Conservation (phyloP, 1,284 basidiomycete genomes). For the Earliella scabrosa region DNA sequence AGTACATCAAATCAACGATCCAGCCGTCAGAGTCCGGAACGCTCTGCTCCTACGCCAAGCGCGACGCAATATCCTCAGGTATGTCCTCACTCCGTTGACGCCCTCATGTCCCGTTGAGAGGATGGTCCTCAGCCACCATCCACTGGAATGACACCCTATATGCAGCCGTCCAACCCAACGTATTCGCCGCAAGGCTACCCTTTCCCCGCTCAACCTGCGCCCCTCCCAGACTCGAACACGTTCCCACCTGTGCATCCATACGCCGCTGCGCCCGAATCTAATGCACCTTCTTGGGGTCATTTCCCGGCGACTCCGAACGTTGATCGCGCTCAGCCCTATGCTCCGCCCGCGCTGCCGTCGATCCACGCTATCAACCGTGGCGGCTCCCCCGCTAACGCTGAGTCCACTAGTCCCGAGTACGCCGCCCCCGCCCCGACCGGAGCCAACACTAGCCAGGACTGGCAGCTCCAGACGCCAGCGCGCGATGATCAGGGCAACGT, state of each 20-base stretch:
- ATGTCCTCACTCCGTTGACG: slow-evolving; percentile 14
- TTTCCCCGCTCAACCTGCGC: slow-evolving; percentile 36
- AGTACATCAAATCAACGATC: slow-evolving; percentile 28
- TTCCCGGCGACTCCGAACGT: slow-evolving; percentile 43
- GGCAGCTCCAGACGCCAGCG: slow-evolving; percentile 32
- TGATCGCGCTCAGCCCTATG: slow-evolving; percentile 56
- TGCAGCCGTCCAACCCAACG: slow-evolving; percentile 41
- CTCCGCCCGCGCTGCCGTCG: slow-evolving; percentile 43
- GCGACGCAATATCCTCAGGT: slow-evolving; percentile 31
- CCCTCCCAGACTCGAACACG: slow-evolving; percentile 39
- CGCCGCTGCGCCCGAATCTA: slow-evolving; percentile 26
- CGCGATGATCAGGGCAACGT: slow-evolving; percentile 39
- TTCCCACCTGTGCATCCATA: slow-evolving; percentile 35
- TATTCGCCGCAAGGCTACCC: slow-evolving; percentile 49
- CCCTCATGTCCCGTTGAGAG: slow-evolving; percentile 16
- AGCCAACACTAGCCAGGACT: slow-evolving; percentile 26
- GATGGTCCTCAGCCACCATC: slow-evolving; percentile 28
- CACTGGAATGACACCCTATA: slow-evolving; percentile 40
- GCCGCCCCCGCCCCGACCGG: slow-evolving; percentile 26
- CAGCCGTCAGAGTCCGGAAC: slow-evolving; percentile 29
- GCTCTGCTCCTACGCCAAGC: slow-evolving; percentile 19
- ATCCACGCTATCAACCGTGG: slow-evolving; percentile 25
- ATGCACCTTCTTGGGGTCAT: slow-evolving; percentile 57
- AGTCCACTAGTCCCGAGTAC: slow-evolving; percentile 27
- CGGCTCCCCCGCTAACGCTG: slow-evolving; percentile 26